Evolutionary conservation across 768 basidiomycete species (phyloP).

Genomic region (Macrocybe gigantea): DNA sequence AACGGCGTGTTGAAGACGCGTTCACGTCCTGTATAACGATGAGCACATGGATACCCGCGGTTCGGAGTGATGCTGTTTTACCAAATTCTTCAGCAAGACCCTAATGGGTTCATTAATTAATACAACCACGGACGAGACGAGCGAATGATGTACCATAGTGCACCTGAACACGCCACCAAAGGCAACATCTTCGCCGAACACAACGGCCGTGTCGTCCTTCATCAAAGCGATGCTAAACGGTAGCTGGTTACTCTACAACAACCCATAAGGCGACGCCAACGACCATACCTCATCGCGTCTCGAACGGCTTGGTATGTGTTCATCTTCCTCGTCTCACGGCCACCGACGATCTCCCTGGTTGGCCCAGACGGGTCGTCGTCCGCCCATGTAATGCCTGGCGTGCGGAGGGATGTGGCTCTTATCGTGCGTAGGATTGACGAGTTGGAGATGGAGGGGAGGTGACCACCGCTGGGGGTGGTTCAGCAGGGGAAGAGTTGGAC

Average conservation of each 20-base stretch:
- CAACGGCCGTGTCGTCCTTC: conserved; percentile 82
- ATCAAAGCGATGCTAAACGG: conserved; percentile 63
- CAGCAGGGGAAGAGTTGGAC: conserved; percentile 42
- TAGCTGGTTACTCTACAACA: neutral
- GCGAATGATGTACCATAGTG: conserved; percentile 59
- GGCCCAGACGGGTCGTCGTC: conserved; percentile 49
- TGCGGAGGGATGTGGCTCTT: conserved; percentile 65
- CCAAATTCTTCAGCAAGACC: conserved; percentile 93
- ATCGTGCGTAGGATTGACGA: conserved; percentile 60
- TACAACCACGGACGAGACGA: neutral
- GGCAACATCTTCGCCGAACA: conserved; percentile 89
- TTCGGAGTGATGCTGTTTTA: conserved; percentile 12
- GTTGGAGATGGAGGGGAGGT: conserved; percentile 65
- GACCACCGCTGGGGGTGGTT: conserved; percentile 75
- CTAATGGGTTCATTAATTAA: conserved; percentile 24
- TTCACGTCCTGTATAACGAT: conserved; percentile 56
- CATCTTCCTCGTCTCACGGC: conserved; percentile 90
- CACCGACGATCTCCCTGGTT: conserved; percentile 48
- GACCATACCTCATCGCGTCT: conserved; percentile 74
- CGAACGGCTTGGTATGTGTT: conserved; percentile 91
- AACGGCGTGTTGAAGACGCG: conserved; percentile 95
- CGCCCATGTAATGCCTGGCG: conserved; percentile 67
- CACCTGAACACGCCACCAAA: conserved; percentile 96
- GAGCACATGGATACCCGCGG: too few relatives aligned
- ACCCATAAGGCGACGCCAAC: neutral